Evolutionary conservation across 495 filamentous ascomycete species (phyloP).

Genomic region (Neurospora sublineolata): DNA sequence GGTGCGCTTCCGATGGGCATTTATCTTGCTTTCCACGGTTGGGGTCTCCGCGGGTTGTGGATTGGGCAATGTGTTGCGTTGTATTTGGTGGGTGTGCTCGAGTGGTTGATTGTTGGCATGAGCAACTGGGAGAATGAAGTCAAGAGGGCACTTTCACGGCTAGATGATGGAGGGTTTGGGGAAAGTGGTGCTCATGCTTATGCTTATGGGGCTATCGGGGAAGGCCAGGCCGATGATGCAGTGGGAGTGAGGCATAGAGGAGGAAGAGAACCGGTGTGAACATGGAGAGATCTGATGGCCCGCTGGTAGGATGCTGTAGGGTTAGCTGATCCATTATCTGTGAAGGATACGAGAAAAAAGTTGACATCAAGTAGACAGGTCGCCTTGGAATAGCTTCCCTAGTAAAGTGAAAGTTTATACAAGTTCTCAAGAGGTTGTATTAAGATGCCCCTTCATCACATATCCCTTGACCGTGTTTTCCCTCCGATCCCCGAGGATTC

Average conservation of each 20-base stretch:
- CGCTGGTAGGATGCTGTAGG: not conserved
- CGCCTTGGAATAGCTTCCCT: not conserved
- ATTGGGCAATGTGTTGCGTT: conserved; percentile 83
- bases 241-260: not conserved
- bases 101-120: conserved; percentile 71
- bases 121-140: conserved; percentile 76
- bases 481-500: not conserved
- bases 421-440: not conserved
- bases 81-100: conserved; percentile 66
- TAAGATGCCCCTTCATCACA: not conserved
- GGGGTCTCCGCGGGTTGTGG: conserved; percentile 79
- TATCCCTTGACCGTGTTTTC: not conserved
- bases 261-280: not conserved
- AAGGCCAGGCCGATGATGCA: not conserved
- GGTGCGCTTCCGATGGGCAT: conserved; percentile 77
- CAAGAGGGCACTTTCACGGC: conserved; percentile 58
- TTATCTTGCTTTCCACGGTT: conserved; percentile 79
- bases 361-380: not conserved
- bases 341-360: not conserved
- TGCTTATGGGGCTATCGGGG: conserved; percentile 1
- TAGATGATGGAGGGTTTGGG: conserved; percentile 45
- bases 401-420: not conserved
- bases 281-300: not conserved
- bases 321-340: not conserved
- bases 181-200: not conserved